These are phyloP conservation scores for Boletus speciosus DNA, from an alignment of 768 basidiomycete genomes.

Conservation along the genomic window DNA sequence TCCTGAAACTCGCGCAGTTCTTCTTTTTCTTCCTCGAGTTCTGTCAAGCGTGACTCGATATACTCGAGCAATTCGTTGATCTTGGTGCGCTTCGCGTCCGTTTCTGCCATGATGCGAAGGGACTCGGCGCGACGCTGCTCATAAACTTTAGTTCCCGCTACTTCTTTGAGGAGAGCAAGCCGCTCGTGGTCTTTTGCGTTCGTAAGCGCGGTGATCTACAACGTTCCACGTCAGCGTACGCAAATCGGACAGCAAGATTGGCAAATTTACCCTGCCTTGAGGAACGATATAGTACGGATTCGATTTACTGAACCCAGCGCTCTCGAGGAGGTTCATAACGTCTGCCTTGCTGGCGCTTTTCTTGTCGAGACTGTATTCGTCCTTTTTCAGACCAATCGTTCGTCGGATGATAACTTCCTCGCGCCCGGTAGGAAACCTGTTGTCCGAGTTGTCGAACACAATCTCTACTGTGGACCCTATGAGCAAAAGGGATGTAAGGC, in stretches of 20 bases:
- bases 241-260: not conserved
- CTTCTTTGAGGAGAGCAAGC: conserved; percentile 92
- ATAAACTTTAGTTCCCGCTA: conserved; percentile 97
- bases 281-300: conserved; percentile 99
- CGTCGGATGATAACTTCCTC: conserved; percentile 85
- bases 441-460: conserved; percentile 92
- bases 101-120: conserved; percentile 95
- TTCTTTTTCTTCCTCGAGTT: conserved; percentile 97
- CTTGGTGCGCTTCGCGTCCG: conserved; percentile 87
- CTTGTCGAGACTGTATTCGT: conserved; percentile 95
- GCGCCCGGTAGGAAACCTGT: conserved; percentile 88
- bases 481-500: not conserved
- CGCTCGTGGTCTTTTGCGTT: conserved; percentile 97
- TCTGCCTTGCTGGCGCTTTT: conserved; percentile 96
- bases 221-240: conserved; percentile 5
- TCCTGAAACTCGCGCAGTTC: conserved; percentile 96
- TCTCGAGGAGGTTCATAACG: conserved; percentile 95
- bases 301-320: conserved; percentile 95
- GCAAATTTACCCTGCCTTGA: conserved; percentile 79
- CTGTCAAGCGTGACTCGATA: conserved; percentile 84
- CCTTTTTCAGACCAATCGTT: conserved; percentile 97
- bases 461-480: conserved; percentile 61
- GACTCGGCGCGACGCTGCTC: conserved; percentile 92
- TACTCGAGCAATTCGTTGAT: conserved; percentile 87
- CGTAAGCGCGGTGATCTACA: conserved; percentile 89